Evolutionary conservation across 176 grass and related monocot species (phyloP).

Genomic region (Elymus sibiricus): DNA sequence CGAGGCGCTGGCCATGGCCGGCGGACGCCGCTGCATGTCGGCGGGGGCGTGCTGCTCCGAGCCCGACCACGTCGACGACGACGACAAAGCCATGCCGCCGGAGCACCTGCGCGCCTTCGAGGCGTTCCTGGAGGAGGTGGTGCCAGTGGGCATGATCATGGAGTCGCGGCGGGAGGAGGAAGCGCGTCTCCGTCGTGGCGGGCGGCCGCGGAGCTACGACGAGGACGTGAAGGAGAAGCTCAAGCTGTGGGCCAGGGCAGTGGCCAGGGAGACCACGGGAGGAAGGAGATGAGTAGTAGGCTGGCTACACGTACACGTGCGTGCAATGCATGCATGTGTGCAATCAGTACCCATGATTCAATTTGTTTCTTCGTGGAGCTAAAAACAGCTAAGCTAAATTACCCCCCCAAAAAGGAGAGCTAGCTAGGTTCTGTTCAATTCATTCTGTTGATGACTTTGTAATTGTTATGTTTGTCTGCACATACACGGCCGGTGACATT

Average conservation of each 20-base stretch:
- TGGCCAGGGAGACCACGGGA: conserved; percentile 3
- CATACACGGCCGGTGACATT: not conserved
- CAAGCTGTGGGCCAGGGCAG: conserved; percentile 50
- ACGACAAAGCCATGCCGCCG: not conserved
- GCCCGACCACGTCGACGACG: not conserved
- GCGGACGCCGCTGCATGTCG: not conserved
- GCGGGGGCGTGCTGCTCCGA: not conserved
- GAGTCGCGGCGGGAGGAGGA: conserved; percentile 22
- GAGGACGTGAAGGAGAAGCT: conserved; percentile 51
- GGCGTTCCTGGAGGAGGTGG: conserved; percentile 40
- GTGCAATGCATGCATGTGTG: not conserved
- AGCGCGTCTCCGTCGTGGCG: conserved; percentile 3
- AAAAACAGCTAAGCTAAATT: not conserved
- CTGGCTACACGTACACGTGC: not conserved
- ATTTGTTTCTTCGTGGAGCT: not conserved
- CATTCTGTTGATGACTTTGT: not conserved
- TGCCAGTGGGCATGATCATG: conserved; percentile 39
- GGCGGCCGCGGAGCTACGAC: not conserved
- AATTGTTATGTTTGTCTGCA: not conserved
- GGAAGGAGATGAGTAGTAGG: not conserved
- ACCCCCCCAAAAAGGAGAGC: too few relatives aligned
- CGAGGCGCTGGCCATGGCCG: conserved; percentile 42
- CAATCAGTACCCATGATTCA: not conserved
- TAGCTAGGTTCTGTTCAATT: not conserved
- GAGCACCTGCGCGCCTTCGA: conserved; percentile 45